These are phyloP conservation scores for Metroxylon sagu DNA, from an alignment of 176 grass and related monocot genomes.

Conservation along the genomic window DNA sequence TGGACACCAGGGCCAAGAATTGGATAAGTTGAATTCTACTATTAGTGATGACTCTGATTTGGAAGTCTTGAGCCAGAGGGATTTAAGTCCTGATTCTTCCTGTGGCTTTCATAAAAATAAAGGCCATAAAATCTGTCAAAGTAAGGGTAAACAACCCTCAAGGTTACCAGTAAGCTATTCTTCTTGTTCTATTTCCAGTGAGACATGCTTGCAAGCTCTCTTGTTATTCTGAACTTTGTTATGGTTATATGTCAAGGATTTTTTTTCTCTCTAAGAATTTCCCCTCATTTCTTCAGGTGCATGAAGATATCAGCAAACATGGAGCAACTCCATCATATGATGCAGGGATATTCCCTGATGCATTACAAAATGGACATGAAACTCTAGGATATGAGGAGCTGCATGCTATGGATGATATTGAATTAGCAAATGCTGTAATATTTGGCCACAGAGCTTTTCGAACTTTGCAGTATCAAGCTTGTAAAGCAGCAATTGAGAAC, in stretches of 20 bases:
- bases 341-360: conserved; percentile 8
- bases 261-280: background rate
- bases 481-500: conserved; percentile 52
- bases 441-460: conserved; percentile 75
- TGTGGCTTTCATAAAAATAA: conserved; percentile 16
- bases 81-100: background rate
- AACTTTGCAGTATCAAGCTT: conserved; percentile 72
- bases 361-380: conserved; percentile 20
- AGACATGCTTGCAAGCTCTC: no score
- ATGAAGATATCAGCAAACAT: conserved; percentile 10
- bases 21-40: background rate
- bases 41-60: conserved; percentile 40
- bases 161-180: conserved; percentile 35
- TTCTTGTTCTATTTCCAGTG: background rate
- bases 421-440: conserved; percentile 73
- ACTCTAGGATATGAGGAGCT: conserved; percentile 54
- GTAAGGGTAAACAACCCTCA: conserved; percentile 16
- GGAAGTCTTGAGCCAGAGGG: conserved; percentile 27
- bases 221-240: background rate
- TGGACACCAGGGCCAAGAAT: background rate
- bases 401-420: conserved; percentile 45
- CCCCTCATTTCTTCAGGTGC: conserved; percentile 32
- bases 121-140: conserved; percentile 11
- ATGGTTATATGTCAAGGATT: background rate
- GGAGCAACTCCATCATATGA: conserved; percentile 25